Conservation (phyloP, 805 yeast genomes). For the Candida sphagnicola region DNA sequence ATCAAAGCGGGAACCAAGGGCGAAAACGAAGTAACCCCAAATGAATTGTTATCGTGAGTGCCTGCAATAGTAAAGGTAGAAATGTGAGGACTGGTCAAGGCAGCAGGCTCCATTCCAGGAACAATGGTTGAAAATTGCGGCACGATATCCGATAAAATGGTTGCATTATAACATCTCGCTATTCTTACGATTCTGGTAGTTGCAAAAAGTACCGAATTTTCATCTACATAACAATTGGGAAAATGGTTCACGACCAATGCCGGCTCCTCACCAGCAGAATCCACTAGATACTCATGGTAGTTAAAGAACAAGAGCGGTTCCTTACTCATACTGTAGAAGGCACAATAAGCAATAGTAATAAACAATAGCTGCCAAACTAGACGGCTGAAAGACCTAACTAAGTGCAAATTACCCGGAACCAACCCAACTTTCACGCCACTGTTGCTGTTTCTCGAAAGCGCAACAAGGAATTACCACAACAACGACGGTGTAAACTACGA, state of each 20-base stretch:
- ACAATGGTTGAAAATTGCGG: slow-evolving; percentile 53
- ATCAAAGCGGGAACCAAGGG: slow-evolving; percentile 33
- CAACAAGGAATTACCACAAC: no score
- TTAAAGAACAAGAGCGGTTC: slow-evolving; percentile 46
- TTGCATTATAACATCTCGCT: slow-evolving; percentile 46
- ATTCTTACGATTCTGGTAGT: slow-evolving; percentile 60
- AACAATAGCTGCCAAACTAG: no score
- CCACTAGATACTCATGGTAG: slow-evolving; percentile 55
- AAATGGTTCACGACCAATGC: slow-evolving; percentile 59
- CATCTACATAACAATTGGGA: slow-evolving; percentile 50
- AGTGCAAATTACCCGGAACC: neutral
- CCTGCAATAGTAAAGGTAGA: slow-evolving; percentile 35
- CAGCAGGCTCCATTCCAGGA: slow-evolving; percentile 68
- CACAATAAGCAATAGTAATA: no score
- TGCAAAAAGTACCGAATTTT: slow-evolving; percentile 20
- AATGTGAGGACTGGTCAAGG: slow-evolving; percentile 17
- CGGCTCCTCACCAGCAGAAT: slow-evolving; percentile 15
- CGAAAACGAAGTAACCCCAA: slow-evolving; percentile 51
- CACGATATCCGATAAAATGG: slow-evolving; percentile 27
- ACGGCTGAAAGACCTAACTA: neutral
- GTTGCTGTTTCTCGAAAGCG: neutral
- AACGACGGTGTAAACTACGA: no score
- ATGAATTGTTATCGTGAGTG: slow-evolving; percentile 35
- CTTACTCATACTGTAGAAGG: neutral
- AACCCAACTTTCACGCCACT: neutral